Conservation (phyloP, 345 rosid species). For the Zanthoxylum bungeanum region DNA sequence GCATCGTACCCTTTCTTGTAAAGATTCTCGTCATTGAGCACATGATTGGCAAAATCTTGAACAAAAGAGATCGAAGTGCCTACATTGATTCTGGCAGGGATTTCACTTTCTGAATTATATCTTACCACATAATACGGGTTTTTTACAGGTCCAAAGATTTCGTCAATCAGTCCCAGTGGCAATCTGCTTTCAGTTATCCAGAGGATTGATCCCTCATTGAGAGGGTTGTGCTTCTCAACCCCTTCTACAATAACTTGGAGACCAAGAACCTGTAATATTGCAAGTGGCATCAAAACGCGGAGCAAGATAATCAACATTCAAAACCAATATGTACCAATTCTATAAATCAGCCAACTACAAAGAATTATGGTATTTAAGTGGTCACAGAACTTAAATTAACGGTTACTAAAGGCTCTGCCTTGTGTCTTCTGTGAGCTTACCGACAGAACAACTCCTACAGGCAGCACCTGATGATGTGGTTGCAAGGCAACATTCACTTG, state of each 20-base stretch:
- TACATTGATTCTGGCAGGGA: constrained; percentile 55
- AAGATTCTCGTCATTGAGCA: constrained; percentile 65
- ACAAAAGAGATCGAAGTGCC: constrained; percentile 75
- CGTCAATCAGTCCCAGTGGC: constrained; percentile 82
- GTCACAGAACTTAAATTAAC: not conserved
- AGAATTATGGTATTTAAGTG: constrained; percentile 5
- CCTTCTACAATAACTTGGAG: constrained; percentile 89
- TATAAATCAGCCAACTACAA: constrained; percentile 11
- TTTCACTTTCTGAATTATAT: constrained; percentile 84
- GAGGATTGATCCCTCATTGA: constrained; percentile 77
- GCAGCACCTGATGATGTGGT: constrained; percentile 62
- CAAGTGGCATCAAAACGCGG: constrained; percentile 7
- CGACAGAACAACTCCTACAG: constrained; percentile 86
- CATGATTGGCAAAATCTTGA: constrained; percentile 69
- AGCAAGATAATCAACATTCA: not conserved
- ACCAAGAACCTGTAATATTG: constrained; percentile 51
- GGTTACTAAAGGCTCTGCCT: not conserved
- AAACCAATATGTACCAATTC: constrained; percentile 5
- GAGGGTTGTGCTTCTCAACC: constrained; percentile 69
- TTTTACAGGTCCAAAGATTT: constrained; percentile 92
- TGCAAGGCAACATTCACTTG: constrained; percentile 53
- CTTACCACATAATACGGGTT: constrained; percentile 83
- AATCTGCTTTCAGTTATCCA: constrained; percentile 71
- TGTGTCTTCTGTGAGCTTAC: constrained; percentile 38
- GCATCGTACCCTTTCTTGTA: constrained; percentile 96